These are phyloP conservation scores for Botryotinia narcissicola DNA, from an alignment of 2,329 filamentous ascomycete genomes.

Conservation along the genomic window DNA sequence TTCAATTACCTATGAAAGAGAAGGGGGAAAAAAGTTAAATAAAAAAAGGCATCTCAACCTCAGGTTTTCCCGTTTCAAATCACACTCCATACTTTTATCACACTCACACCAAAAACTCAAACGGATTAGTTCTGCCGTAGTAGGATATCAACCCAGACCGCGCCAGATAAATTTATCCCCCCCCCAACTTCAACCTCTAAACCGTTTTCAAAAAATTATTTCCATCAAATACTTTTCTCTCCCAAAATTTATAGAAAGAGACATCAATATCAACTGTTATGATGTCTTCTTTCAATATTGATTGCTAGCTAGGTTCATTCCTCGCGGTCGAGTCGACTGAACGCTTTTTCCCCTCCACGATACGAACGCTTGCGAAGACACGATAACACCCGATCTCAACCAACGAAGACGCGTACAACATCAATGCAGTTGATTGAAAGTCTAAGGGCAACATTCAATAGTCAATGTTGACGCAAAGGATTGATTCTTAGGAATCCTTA, in stretches of 20 bases:
- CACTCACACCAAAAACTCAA: background rate
- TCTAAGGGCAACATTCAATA: constrained; percentile 8
- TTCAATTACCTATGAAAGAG: background rate
- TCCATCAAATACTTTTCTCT: background rate
- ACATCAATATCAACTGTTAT: constrained; percentile 19
- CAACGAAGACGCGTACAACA: constrained; percentile 14
- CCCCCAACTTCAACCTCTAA: background rate
- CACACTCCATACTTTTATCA: background rate
- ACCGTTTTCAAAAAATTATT: background rate
- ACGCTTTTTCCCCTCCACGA: background rate
- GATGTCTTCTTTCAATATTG: constrained; percentile 17
- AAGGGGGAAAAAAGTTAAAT: background rate
- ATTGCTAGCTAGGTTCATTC: constrained; percentile 17
- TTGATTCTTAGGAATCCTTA: constrained; percentile 21
- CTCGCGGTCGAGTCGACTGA: constrained; percentile 15
- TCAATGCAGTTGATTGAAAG: constrained; percentile 1
- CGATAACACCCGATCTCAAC: background rate
- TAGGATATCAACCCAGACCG: background rate
- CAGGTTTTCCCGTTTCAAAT: background rate
- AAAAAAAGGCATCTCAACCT: background rate
- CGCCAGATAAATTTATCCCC: constrained; percentile 4
- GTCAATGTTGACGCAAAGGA: constrained; percentile 19
- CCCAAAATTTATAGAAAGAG: background rate
- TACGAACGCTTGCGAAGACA: constrained; percentile 19
- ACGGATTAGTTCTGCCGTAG: background rate